These are phyloP conservation scores for Psilocybe mexicana DNA, from an alignment of 1,284 basidiomycete genomes.

Conservation along the genomic window DNA sequence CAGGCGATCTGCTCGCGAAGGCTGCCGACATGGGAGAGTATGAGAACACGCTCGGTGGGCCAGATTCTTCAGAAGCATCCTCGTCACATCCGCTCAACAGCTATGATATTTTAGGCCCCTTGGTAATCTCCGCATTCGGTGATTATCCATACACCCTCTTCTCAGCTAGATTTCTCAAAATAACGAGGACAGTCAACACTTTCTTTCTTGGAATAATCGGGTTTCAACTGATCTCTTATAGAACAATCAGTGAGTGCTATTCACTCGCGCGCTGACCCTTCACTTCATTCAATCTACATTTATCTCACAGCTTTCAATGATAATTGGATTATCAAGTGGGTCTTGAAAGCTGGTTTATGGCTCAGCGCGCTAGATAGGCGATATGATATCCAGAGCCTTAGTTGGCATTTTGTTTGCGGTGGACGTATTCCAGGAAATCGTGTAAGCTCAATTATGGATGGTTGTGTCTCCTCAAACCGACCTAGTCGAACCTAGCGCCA, in stretches of 20 bases:
- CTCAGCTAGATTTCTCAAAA: not conserved
- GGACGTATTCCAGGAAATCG: not conserved
- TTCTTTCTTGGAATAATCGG: conserved; percentile 26
- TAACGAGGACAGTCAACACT: conserved; percentile 16
- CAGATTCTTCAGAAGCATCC: not conserved
- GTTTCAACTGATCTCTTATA: conserved; percentile 24
- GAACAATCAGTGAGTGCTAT: conserved; percentile 20
- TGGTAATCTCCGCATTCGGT: conserved; percentile 26
- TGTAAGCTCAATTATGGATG: not conserved
- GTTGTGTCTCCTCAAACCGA: not conserved
- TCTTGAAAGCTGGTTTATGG: not conserved
- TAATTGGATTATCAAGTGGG: conserved; percentile 4
- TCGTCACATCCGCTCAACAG: not conserved
- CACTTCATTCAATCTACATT: no score
- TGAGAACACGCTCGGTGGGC: not conserved
- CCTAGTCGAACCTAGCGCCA: not conserved
- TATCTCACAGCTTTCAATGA: conserved; percentile 6
- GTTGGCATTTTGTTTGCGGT: not conserved
- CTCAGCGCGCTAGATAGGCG: not conserved
- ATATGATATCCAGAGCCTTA: not conserved
- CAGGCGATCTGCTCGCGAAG: not conserved
- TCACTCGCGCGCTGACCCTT: not conserved
- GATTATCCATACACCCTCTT: not conserved
- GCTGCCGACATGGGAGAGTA: not conserved
- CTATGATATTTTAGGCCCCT: conserved; percentile 16